These are phyloP conservation scores for Aspergillus pseudotamarii DNA, from an alignment of 2,329 filamentous ascomycete species.

Conservation along the genomic window DNA sequence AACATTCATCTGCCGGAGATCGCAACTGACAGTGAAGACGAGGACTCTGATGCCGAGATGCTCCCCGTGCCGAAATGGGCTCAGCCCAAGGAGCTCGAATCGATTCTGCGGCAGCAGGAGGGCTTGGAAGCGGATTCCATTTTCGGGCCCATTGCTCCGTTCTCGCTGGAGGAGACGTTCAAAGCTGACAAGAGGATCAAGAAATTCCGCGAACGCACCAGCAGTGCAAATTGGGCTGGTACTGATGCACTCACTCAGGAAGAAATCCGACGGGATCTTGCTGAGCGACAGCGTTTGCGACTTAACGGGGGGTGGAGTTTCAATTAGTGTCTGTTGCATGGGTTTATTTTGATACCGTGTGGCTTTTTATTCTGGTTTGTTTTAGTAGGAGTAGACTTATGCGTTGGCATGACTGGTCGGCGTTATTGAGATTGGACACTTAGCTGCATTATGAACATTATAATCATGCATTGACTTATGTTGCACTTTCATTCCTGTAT, in stretches of 20 bases:
- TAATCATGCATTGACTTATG: neutral
- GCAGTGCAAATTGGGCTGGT: constrained; percentile 89
- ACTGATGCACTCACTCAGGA: constrained; percentile 83
- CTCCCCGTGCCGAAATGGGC: constrained; percentile 80
- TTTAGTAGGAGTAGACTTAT: constrained; percentile 2
- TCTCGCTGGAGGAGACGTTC: constrained; percentile 97
- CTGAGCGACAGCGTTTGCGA: constrained; percentile 76
- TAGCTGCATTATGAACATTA: neutral
- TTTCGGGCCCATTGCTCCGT: constrained; percentile 83
- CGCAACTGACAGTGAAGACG: constrained; percentile 89
- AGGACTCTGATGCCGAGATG: constrained; percentile 66
- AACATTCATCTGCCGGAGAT: constrained; percentile 93
- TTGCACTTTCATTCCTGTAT: neutral
- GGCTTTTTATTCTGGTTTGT: neutral
- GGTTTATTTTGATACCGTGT: neutral
- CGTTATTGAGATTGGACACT: neutral
- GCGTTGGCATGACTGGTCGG: neutral
- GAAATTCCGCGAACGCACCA: constrained; percentile 87
- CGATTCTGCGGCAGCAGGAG: constrained; percentile 79
- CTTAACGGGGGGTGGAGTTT: constrained; percentile 86
- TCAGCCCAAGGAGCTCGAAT: constrained; percentile 78
- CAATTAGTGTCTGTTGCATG: constrained; percentile 37
- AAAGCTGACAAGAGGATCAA: constrained; percentile 84
- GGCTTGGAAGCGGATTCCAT: constrained; percentile 75
- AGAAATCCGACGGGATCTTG: constrained; percentile 78